Base-by-base conservation (phyloP, 2,329 filamentous ascomycete genomes). In the Neofusicoccum ribis region DNA sequence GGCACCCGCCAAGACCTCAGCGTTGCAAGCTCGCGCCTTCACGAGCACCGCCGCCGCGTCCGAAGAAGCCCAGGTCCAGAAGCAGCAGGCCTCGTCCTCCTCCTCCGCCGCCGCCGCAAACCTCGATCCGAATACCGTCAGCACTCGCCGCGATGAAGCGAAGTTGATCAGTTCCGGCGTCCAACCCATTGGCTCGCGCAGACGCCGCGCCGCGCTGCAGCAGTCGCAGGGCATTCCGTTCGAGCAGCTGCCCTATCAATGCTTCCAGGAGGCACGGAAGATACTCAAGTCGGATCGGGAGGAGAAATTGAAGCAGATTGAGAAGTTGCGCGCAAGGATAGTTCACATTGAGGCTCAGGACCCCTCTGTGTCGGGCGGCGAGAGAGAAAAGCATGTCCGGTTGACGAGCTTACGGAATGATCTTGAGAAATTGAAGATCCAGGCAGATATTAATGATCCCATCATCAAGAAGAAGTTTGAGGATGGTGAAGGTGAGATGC, bases 381-480 rank as follows among this genome's bases (percentile, higher is more conserved):
- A 88, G 74, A 75, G 77, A 67, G 84, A 83, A 71, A 91, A 92
- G 79, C 85, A 91, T 72, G 84, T 82, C 66, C 85, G 86, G 69
- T 73, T 98, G 67, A 81, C 81, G 51, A 90, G 88, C 70, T 86
- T 97, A 88, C 83, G 86, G 73, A 82, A 85, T 69, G 82, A 92
- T 71, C 75, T 97, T 64, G 90, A 96, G 75, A 78, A 88, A 63
- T 82, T 97, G 75, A 96, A 97, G 85, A 89, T 99, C 44, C 80
- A 91, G 68, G 93, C 93, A 27, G 95, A 99, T 74, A 93, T 96
- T 78, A 98, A 98, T 77, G 95, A 98, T 74, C 95, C 95, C 0
- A 72, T 92, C 43, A 92, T 98, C 67, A 97, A 97, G 86, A 91
- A 92, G 80, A 89, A 87, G 70, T 98, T 96, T 70, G 95, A 99